These are phyloP conservation scores for Sphagnum magellanicum DNA, from an alignment of 228 moss, liverwort and hornwort genomes.

Conservation along the genomic window DNA sequence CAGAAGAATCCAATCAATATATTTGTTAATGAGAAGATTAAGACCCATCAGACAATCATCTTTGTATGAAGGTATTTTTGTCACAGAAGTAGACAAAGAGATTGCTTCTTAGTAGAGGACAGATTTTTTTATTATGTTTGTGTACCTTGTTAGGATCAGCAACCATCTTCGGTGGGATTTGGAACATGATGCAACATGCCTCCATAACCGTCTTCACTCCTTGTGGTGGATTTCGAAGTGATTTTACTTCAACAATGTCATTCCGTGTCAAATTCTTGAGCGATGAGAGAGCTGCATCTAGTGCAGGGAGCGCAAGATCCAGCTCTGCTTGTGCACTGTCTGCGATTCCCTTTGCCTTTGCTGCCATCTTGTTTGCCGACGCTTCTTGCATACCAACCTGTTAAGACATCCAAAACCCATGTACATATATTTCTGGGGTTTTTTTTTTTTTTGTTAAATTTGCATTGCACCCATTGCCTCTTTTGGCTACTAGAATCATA, in stretches of 20 bases:
- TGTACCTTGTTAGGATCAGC: conserved; percentile 71
- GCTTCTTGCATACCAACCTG: conserved; percentile 82
- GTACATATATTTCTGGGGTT: neutral
- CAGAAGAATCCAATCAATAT: no score
- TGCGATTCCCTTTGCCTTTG: conserved; percentile 69
- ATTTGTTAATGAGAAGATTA: no score
- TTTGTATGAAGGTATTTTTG: no score
- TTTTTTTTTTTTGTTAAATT: no score
- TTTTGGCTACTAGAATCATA: no score
- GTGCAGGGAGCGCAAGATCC: conserved; percentile 79
- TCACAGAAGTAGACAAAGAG: neutral
- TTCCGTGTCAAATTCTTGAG: conserved; percentile 79
- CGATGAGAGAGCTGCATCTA: conserved; percentile 72
- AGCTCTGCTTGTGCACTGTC: conserved; percentile 83
- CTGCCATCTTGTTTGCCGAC: conserved; percentile 70
- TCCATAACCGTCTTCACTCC: conserved; percentile 97
- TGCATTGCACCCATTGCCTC: no score
- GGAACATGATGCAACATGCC: conserved; percentile 89
- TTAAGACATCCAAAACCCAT: neutral
- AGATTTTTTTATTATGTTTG: neutral
- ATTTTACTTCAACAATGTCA: conserved; percentile 94
- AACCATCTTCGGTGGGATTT: conserved; percentile 70
- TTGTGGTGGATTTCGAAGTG: conserved; percentile 78
- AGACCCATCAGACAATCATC: no score
- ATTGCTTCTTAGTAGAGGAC: neutral